Conservation (phyloP, 148 eudicot genomes). For the Diospyros kaki region DNA sequence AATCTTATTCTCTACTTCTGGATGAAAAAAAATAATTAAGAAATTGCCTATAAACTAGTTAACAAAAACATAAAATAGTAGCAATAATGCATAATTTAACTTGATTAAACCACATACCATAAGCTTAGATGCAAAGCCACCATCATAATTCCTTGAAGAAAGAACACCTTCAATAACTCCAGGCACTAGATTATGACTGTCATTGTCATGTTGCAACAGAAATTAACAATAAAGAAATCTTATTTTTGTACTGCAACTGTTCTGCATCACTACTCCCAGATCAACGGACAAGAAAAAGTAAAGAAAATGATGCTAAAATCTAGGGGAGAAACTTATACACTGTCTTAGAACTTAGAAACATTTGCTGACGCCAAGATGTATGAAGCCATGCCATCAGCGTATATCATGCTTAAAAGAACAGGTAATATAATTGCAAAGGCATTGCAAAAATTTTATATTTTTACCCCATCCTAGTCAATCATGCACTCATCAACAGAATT, state of each 20-base stretch:
- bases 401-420: background rate
- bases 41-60: background rate
- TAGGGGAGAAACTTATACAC: background rate
- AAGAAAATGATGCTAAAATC: background rate
- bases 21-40: no score
- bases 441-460: background rate
- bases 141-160: conserved; percentile 71
- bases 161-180: conserved; percentile 96
- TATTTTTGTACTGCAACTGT: background rate
- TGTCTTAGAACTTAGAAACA: background rate
- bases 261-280: background rate
- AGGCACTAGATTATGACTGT: conserved; percentile 86
- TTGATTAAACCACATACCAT: conserved; percentile 50
- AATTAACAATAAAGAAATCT: conserved; percentile 1
- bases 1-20: no score
- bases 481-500: background rate
- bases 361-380: background rate
- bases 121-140: conserved; percentile 85
- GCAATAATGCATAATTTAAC: background rate
- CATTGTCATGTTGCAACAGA: conserved; percentile 40
- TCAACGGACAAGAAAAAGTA: no score
- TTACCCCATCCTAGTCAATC: background rate
- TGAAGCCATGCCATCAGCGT: background rate
- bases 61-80: background rate
- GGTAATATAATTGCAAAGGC: no score